Conservation (phyloP, 768 basidiomycete species). For the Boletus rubropictus region DNA sequence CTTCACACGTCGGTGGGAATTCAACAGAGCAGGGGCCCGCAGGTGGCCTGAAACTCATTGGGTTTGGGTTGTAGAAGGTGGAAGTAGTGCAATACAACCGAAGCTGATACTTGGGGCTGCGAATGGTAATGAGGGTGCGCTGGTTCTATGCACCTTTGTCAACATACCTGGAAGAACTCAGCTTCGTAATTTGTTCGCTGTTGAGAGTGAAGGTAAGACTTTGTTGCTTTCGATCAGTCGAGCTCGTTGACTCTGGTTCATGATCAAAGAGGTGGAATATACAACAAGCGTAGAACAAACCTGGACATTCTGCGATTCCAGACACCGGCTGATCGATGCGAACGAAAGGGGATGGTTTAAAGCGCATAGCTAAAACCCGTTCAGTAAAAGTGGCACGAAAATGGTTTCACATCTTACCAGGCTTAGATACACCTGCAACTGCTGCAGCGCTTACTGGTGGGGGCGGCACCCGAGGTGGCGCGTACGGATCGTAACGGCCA, state of each 20-base stretch:
- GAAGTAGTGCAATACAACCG: conserved; percentile 88
- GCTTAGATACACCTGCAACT: conserved; percentile 23
- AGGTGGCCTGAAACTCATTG: conserved; percentile 47
- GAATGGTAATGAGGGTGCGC: conserved; percentile 9
- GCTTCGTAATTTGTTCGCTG: conserved; percentile 55
- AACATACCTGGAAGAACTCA: conserved; percentile 52
- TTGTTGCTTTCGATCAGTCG: conserved; percentile 71
- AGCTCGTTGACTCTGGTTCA: conserved; percentile 62
- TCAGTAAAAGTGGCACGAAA: conserved; percentile 9
- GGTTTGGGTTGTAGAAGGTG: conserved; percentile 52
- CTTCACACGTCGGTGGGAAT: conserved; percentile 89
- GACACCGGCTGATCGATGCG: conserved; percentile 62
- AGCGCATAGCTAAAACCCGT: conserved; percentile 51
- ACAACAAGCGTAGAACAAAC: conserved; percentile 34
- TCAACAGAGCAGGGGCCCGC: conserved; percentile 68
- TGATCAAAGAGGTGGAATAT: conserved; percentile 3
- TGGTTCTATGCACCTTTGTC: neutral
- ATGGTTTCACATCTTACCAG: conserved; percentile 20
- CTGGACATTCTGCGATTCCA: conserved; percentile 68
- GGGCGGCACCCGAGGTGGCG: conserved; percentile 46
- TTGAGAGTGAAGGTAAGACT: conserved; percentile 58
- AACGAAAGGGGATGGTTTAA: conserved; percentile 80
- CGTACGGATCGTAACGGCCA: conserved; percentile 62
- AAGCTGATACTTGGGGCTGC: conserved; percentile 68
- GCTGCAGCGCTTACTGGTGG: conserved; percentile 36